Conservation (phyloP, 2,329 filamentous ascomycete species). For the Sordariomycetes sp. region DNA sequence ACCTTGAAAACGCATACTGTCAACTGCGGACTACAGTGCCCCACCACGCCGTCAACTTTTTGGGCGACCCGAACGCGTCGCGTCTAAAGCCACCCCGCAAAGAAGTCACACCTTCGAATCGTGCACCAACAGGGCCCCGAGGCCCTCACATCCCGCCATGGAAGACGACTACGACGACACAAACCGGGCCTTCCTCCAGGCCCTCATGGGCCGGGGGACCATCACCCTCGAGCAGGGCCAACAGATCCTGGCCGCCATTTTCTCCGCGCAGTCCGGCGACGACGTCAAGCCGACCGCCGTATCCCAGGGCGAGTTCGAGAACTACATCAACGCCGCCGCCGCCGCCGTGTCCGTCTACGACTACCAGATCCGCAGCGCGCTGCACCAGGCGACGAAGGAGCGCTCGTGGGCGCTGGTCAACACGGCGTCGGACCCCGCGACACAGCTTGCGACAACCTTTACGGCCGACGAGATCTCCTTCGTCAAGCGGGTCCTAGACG, state of each 20-base stretch:
- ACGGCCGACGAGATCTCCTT: constrained; percentile 77
- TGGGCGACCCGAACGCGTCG: neutral
- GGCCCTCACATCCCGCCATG: neutral
- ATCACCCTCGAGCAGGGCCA: constrained; percentile 65
- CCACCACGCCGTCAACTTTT: neutral
- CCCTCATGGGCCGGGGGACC: constrained; percentile 64
- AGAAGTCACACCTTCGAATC: neutral
- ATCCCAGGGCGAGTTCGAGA: constrained; percentile 51
- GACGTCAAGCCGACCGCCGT: constrained; percentile 45
- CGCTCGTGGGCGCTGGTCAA: constrained; percentile 81
- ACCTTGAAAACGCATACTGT: neutral
- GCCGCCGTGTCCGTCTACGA: constrained; percentile 66
- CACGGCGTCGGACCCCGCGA: constrained; percentile 69
- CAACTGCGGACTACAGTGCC: neutral
- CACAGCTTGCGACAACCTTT: constrained; percentile 75
- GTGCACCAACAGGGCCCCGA: neutral
- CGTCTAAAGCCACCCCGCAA: neutral
- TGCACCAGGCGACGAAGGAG: constrained; percentile 53
- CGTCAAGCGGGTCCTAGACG: constrained; percentile 75
- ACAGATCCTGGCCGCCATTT: constrained; percentile 63
- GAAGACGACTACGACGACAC: constrained; percentile 1
- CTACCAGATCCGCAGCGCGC: constrained; percentile 67
- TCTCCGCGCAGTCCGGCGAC: constrained; percentile 35
- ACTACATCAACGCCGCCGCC: constrained; percentile 59
- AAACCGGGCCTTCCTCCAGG: constrained; percentile 72